phyloP scores from a whole-genome alignment of 768 basidiomycete species.

The Kwoniella europaea region DNA sequence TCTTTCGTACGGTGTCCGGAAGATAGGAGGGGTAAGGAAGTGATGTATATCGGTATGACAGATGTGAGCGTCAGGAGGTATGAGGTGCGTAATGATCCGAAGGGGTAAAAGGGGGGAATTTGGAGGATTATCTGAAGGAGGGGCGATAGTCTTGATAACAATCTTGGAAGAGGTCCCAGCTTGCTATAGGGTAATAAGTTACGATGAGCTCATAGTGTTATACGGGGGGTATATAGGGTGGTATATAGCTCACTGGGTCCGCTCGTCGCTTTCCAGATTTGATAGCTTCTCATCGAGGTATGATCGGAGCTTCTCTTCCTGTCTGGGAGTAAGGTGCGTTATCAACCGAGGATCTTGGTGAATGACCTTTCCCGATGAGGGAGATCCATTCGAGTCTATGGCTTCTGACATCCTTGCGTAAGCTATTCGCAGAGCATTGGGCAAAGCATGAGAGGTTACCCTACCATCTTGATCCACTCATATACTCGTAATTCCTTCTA shows the following conservation, averaged over 20 bases:
- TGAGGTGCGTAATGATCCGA: conserved; percentile 22
- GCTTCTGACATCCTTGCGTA: too few relatives aligned
- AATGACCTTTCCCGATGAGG: too few relatives aligned
- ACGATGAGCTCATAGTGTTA: too few relatives aligned
- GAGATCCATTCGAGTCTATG: too few relatives aligned
- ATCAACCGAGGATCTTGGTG: conserved; percentile 9
- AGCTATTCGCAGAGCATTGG: background rate
- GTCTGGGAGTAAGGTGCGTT: conserved; percentile 27
- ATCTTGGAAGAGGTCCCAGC: conserved; percentile 21
- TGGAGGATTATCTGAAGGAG: conserved; percentile 37
- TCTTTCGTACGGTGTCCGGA: background rate
- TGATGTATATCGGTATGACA: conserved; percentile 29
- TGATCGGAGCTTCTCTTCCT: conserved; percentile 26
- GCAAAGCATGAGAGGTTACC: too few relatives aligned
- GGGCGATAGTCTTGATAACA: conserved; percentile 28
- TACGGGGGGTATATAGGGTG: too few relatives aligned
- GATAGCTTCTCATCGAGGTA: conserved; percentile 36
- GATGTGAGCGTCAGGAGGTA: conserved; percentile 38
- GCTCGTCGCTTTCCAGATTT: conserved; percentile 34
- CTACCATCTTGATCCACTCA: too few relatives aligned
- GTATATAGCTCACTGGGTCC: conserved; percentile 29
- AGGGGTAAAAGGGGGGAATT: conserved; percentile 34
- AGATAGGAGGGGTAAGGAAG: conserved; percentile 26
- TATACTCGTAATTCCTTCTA: background rate
- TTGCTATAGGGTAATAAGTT: conserved; percentile 16